Base-by-base conservation (phyloP, 331 rosid genomes). In the Erythrophleum ivorense region DNA sequence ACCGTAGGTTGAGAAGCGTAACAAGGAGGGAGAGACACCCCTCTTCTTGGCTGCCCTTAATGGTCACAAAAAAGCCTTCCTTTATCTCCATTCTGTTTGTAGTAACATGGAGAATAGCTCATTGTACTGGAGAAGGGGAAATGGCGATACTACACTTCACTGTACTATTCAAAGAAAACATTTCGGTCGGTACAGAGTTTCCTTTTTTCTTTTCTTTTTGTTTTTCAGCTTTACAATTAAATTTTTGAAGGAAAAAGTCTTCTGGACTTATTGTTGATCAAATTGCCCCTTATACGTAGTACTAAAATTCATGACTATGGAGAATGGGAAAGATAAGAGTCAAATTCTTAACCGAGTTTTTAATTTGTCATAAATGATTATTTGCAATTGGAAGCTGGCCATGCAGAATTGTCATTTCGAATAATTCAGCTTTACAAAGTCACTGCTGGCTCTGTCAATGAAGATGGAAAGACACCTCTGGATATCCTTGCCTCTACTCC, bases 31-130 rank as follows among this genome's bases (percentile, higher is more conserved):
- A 0, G 89, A 87, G 80, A 87, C 86, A 0, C 89, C 92, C 49
- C 75, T 87, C 36, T 89, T 87, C 83, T 6, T 85, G 81, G 89
- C 92, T 0, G 92, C 85, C 13, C 80, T 81, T 3, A 31, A 53
- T 14, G 89, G 87, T 2, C 75, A 81, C 31, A 83, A 40, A 70
- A 52, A 49, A 0, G 80, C 85, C 43, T 89, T 89, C 45, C 78
- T 65, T 43, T 48, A 46, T 31, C 88, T 89, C 1, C 52, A 33
- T 48, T 0, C 1, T 0, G 14, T 77, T 49, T 60, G 71, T 3
- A 50, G 1, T 3, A 38, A 4, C 41, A 38, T 38, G 5, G 15
- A 50, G n/a, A 12, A 38, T 38, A 38, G n/a, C 5, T 50, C 18
- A 50, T 50, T 18, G 0, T 2, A 0, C 52, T 45, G 40, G 48